These are phyloP conservation scores for Arabis hirsuta DNA, from an alignment of 345 rosid species.

Conservation along the genomic window DNA sequence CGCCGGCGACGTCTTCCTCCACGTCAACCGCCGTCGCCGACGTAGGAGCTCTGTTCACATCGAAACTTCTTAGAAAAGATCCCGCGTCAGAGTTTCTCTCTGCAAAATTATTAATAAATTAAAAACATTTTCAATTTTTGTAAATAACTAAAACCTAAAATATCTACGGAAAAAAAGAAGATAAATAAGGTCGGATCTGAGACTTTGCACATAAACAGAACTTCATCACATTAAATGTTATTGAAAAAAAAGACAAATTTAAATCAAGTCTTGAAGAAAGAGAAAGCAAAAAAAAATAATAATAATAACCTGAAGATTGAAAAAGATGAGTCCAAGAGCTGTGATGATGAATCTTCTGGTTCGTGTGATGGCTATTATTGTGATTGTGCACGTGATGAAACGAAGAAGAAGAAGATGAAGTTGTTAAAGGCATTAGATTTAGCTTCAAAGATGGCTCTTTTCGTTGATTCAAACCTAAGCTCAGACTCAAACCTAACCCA, in stretches of 20 bases:
- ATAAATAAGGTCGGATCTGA: constrained; percentile 18
- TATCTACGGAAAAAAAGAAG: neutral
- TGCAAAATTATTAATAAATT: constrained; percentile 22
- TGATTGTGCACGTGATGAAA: constrained; percentile 42
- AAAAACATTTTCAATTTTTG: constrained; percentile 4
- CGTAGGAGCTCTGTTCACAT: constrained; percentile 58
- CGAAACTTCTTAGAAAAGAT: constrained; percentile 55
- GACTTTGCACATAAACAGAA: neutral
- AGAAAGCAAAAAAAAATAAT: neutral
- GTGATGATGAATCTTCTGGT: constrained; percentile 36
- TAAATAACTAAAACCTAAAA: neutral
- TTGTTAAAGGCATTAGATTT: constrained; percentile 49
- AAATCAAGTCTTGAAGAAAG: neutral
- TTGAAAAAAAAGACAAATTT: neutral
- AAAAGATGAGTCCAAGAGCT: constrained; percentile 53
- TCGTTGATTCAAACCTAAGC: constrained; percentile 29
- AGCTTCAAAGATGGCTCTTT: constrained; percentile 52
- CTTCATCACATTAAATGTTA: neutral
- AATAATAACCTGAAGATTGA: constrained; percentile 54
- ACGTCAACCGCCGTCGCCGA: constrained; percentile 30
- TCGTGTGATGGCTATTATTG: constrained; percentile 17
- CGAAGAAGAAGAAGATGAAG: constrained; percentile 42
- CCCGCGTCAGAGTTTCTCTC: constrained; percentile 54
- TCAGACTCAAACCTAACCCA: constrained; percentile 52
- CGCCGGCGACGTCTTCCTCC: constrained; percentile 59